Evolutionary conservation across 2,329 filamentous ascomycete species (phyloP).

Genomic region (Aspergillus novoparasiticus): DNA sequence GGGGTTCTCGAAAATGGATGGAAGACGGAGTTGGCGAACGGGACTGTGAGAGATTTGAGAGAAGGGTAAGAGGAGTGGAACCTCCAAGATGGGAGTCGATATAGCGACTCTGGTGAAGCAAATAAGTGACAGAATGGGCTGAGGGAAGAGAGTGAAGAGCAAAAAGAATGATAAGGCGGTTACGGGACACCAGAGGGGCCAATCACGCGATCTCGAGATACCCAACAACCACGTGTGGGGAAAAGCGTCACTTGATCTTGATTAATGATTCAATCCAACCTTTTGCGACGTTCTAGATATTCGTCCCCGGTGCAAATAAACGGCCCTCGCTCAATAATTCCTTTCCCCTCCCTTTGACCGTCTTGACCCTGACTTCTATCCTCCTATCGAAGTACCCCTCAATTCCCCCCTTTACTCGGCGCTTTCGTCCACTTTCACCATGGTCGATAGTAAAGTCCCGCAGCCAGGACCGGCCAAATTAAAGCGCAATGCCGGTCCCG

Average conservation of each 20-base stretch:
- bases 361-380: not conserved
- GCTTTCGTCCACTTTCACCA: slow-evolving; percentile 22
- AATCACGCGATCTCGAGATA: slow-evolving; percentile 13
- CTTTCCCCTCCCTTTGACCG: not conserved
- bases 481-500: slow-evolving; percentile 78
- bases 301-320: not conserved
- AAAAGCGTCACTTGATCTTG: slow-evolving; percentile 5
- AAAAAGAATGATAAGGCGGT: not conserved
- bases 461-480: slow-evolving; percentile 89
- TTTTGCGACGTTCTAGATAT: not conserved
- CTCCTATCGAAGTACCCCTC: not conserved
- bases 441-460: slow-evolving; percentile 65
- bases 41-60: not conserved
- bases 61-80: not conserved
- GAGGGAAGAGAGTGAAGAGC: not conserved
- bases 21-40: not conserved
- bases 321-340: not conserved
- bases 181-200: slow-evolving; percentile 20
- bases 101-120: no score
- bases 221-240: slow-evolving; percentile 9
- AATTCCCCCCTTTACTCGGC: not conserved
- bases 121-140: not conserved
- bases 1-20: not conserved
- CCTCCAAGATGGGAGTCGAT: not conserved
- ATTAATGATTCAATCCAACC: not conserved